Conservation (phyloP, 1,284 basidiomycete species). For the Trichosporon ovoides region DNA sequence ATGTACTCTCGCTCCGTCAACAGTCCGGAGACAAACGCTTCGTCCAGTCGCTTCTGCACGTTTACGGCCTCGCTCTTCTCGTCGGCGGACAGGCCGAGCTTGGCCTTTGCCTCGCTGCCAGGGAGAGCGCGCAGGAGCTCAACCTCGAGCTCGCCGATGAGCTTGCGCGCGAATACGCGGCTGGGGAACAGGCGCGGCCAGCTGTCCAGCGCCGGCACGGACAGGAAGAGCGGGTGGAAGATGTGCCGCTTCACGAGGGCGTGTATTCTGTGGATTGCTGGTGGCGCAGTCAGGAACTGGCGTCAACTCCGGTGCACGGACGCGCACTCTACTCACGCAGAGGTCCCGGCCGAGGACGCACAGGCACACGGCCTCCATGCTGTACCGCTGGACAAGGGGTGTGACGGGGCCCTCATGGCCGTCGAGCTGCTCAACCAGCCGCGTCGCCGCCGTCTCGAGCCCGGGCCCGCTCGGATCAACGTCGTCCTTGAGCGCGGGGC, state of each 20-base stretch:
- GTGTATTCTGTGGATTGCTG: slow-evolving; percentile 2
- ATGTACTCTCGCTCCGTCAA: slow-evolving; percentile 2
- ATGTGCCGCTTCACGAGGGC: slow-evolving; percentile 6
- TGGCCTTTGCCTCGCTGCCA: background rate
- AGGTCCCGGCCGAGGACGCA: slow-evolving; percentile 5
- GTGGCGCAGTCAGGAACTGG: slow-evolving; percentile 2
- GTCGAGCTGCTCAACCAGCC: background rate
- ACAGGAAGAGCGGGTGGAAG: slow-evolving; percentile 7
- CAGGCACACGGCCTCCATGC: background rate
- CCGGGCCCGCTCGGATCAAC: background rate
- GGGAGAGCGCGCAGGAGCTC: background rate
- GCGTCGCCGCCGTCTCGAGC: background rate
- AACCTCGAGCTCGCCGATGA: slow-evolving; percentile 1
- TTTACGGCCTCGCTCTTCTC: background rate
- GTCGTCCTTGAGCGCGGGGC: background rate
- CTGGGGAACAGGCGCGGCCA: slow-evolving; percentile 4
- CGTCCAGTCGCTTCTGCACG: background rate
- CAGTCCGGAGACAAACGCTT: background rate
- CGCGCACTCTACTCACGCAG: background rate
- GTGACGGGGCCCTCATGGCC: background rate
- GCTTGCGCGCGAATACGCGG: background rate
- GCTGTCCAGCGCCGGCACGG: background rate
- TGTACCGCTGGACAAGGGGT: background rate
- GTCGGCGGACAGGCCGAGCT: background rate
- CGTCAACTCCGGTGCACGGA: background rate